These are phyloP conservation scores for Boletus patriciae DNA, from an alignment of 768 basidiomycete species.

Conservation along the genomic window DNA sequence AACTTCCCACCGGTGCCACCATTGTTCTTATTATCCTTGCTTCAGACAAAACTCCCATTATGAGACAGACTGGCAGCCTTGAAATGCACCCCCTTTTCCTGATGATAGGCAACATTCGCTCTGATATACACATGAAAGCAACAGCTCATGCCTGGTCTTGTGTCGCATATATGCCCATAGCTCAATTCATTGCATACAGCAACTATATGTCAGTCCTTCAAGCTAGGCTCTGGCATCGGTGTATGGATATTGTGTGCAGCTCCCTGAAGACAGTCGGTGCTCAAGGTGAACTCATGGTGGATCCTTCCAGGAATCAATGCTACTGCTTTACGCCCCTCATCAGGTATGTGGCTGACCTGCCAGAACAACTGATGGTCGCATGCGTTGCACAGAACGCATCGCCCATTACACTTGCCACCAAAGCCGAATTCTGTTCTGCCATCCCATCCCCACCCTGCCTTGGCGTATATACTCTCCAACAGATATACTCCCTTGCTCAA, in stretches of 20 bases:
- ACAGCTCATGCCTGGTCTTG: neutral
- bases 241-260: conserved; percentile 19
- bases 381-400: conserved; percentile 12
- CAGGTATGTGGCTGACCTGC: conserved; percentile 12
- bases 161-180: neutral
- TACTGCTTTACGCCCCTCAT: conserved; percentile 11
- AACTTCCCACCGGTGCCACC: conserved; percentile 8
- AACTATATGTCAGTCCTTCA: neutral
- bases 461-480: conserved; percentile 2
- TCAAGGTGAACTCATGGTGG: conserved; percentile 29
- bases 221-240: neutral
- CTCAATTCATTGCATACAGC: neutral
- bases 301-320: conserved; percentile 12
- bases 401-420: conserved; percentile 11
- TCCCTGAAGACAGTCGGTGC: conserved; percentile 31
- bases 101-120: conserved; percentile 31
- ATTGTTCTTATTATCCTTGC: conserved; percentile 31
- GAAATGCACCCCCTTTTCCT: conserved; percentile 34
- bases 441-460: neutral
- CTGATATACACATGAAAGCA: neutral
- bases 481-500: neutral
- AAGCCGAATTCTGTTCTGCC: conserved; percentile 9
- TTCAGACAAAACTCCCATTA: conserved; percentile 37
- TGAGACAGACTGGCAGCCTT: conserved; percentile 30
- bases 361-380: conserved; percentile 13